These are phyloP conservation scores for Diutina scorzettiae DNA, from an alignment of 1,139 yeast species.

Conservation along the genomic window DNA sequence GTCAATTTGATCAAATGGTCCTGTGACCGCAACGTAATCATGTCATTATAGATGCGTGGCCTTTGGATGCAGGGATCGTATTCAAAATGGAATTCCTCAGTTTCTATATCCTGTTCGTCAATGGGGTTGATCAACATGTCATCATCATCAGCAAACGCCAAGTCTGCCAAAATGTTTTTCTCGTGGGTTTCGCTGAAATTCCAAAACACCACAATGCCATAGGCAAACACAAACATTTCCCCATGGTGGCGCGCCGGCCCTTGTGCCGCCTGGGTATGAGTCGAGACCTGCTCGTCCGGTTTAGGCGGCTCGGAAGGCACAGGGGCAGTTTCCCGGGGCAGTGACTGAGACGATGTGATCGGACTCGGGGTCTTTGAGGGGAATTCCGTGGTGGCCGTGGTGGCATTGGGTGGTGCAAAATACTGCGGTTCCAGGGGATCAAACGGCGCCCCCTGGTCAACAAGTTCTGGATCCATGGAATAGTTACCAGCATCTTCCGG, in stretches of 20 bases:
- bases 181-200: slow-evolving; percentile 89
- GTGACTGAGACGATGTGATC: neutral
- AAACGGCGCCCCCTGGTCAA: slow-evolving; percentile 25
- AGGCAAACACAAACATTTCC: slow-evolving; percentile 78
- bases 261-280: neutral
- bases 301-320: neutral
- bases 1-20: slow-evolving; percentile 89
- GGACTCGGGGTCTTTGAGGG: neutral
- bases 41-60: slow-evolving; percentile 88
- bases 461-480: slow-evolving; percentile 35
- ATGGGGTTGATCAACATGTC: slow-evolving; percentile 62
- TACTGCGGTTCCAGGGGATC: slow-evolving; percentile 41
- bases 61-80: slow-evolving; percentile 71
- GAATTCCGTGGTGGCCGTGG: neutral
- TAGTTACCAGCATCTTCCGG: slow-evolving; percentile 53
- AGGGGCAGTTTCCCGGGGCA: neutral
- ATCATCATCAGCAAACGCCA: slow-evolving; percentile 58
- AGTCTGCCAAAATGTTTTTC: slow-evolving; percentile 83
- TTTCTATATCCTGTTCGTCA: slow-evolving; percentile 84
- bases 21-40: slow-evolving; percentile 81
- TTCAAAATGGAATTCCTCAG: slow-evolving; percentile 89
- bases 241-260: slow-evolving; percentile 54
- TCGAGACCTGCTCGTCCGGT: slow-evolving; percentile 2
- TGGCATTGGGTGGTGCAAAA: slow-evolving; percentile 26
- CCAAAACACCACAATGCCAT: slow-evolving; percentile 97